Conservation (phyloP, 148 eudicot species). For the Camellia lanceoleosa region DNA sequence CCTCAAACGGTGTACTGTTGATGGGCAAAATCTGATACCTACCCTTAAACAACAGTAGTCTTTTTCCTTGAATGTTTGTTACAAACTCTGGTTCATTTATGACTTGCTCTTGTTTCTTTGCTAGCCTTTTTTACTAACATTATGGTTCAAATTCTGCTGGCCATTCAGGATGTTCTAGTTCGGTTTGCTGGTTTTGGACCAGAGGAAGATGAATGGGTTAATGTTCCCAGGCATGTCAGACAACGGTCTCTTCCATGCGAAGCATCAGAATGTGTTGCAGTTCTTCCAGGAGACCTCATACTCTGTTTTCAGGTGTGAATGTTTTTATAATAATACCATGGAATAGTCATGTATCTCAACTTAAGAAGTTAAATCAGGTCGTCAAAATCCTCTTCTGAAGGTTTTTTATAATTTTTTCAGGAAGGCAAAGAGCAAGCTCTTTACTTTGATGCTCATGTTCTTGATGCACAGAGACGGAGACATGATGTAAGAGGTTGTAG, state of each 20-base stretch:
- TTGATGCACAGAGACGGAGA: conserved; percentile 92
- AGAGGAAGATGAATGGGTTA: conserved; percentile 97
- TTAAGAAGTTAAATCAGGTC: neutral
- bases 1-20: neutral
- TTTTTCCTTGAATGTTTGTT: neutral
- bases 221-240: conserved; percentile 78
- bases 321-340: conserved; percentile 3
- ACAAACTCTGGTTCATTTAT: neutral
- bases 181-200: conserved; percentile 93
- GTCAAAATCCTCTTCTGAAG: neutral
- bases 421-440: conserved; percentile 99
- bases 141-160: conserved; percentile 5
- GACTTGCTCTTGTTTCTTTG: neutral
- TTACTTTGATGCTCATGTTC: conserved; percentile 94
- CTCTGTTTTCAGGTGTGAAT: conserved; percentile 88
- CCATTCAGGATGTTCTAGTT: conserved; percentile 80
- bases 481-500: conserved; percentile 99
- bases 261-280: conserved; percentile 83
- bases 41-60: neutral
- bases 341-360: neutral
- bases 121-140: neutral
- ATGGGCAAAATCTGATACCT: neutral
- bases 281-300: conserved; percentile 84
- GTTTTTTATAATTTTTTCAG: conserved; percentile 32
- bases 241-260: conserved; percentile 97